These are phyloP conservation scores for Zoysia pacifica DNA, from an alignment of 176 grass and related monocot species.

Conservation along the genomic window DNA sequence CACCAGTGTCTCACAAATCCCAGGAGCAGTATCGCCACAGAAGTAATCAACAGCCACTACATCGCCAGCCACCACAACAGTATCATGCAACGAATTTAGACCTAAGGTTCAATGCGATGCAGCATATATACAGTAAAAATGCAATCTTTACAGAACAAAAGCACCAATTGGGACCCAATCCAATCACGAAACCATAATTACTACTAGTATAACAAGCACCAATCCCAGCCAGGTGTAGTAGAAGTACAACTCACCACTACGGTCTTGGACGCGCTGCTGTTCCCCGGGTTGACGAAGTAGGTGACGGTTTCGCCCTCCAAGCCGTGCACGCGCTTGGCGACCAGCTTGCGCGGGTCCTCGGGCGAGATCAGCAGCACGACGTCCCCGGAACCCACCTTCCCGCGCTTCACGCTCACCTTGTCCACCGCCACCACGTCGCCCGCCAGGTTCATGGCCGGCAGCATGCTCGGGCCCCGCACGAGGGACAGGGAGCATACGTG, in stretches of 20 bases:
- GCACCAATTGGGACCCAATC: slow-evolving; percentile 3
- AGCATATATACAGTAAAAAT: not conserved
- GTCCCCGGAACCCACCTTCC: slow-evolving; percentile 55
- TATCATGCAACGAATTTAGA: not conserved
- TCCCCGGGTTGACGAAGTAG: slow-evolving; percentile 57
- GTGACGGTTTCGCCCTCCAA: slow-evolving; percentile 64
- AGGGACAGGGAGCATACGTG: slow-evolving; percentile 38
- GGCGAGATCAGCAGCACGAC: slow-evolving; percentile 70
- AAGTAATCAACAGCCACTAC: not conserved
- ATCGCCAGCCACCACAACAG: not conserved
- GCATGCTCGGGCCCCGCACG: slow-evolving; percentile 73
- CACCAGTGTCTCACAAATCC: not conserved
- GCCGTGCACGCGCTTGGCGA: slow-evolving; percentile 71
- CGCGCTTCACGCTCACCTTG: slow-evolving; percentile 40
- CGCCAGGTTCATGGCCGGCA: slow-evolving; percentile 68
- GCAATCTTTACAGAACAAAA: not conserved
- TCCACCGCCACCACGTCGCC: slow-evolving; percentile 75
- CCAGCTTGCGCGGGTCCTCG: slow-evolving; percentile 64
- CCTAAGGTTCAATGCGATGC: not conserved
- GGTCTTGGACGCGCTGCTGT: slow-evolving; percentile 50
- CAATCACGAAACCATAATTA: not conserved
- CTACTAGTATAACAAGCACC: not conserved
- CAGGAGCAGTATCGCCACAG: not conserved
- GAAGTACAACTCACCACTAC: slow-evolving; percentile 51
- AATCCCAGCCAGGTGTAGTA: not conserved